Base-by-base conservation (phyloP, 306 rosid species). In the Malus orientalis region DNA sequence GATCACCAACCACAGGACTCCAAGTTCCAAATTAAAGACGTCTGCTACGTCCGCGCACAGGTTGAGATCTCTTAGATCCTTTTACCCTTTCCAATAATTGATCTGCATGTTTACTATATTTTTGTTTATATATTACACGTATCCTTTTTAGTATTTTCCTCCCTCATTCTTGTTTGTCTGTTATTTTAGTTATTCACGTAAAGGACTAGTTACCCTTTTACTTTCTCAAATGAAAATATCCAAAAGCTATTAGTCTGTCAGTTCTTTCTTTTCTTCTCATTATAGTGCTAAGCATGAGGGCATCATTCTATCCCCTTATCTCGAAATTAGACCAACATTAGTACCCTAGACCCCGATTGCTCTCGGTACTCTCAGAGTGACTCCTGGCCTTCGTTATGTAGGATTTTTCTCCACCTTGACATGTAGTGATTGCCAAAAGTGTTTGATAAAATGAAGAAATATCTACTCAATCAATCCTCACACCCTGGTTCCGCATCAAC, bases 21-120 rank as follows among this genome's bases (percentile, higher is more conserved):
- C 54, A 81, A 76, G 54, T 83, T 78, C 61, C 76, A 69, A 61
- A 77, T 89, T 69, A 80, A 78, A 81, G 91, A 87, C 27, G 65
- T 87, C 73, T 85, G 78, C 47, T 70, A 78, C 30, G 82, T 91
- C 55, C 72, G 67, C 36, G 97, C 89, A 1, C 88, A 89, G 93
- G 97, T 91, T 73, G 68, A 11, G 45, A 38, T 70, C 75, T 77
- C 69, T 76, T 71, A 14, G 36, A 57, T 70, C 75, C 65, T 42
- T 20, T 75, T 63, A 53, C 49, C 51, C 60, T 66, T 65, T 40
- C 30, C 75, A 76, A 44, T 57, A 49, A 57, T 45, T 61, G 11
- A 14, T 40, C 5, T 60, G 58, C 42, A 40, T 59, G 22, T 45
- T 73, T 20, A 15, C 29, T 18, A 61, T 44, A 15, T 25, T 5